Percentiles rank a stretch among this genome's conserved stretches.
These are phyloP conservation scores for Ceratocystis lukuohia DNA, from an alignment of 2,329 filamentous ascomycete species.

Conservation along the genomic window DNA sequence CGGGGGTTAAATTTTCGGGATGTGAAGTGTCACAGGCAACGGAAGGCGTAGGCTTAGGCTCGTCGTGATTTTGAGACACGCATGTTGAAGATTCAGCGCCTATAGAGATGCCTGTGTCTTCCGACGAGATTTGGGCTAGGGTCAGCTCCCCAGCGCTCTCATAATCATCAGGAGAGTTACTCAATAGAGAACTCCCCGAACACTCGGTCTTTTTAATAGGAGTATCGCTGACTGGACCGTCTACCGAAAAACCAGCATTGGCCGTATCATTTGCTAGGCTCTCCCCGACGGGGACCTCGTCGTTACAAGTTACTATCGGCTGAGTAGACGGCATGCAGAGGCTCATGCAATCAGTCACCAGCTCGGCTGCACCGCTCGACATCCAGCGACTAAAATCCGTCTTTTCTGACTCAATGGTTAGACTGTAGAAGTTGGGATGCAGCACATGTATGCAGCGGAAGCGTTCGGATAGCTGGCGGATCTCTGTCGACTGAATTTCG, in stretches of 20 bases:
- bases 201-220: background rate
- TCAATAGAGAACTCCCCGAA: slow-evolving; percentile 1
- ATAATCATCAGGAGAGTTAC: slow-evolving; percentile 3
- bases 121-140: background rate
- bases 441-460: slow-evolving; percentile 61
- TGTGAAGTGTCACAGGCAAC: background rate
- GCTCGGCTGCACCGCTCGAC: slow-evolving; percentile 64
- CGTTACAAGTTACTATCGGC: background rate
- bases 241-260: background rate
- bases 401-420: slow-evolving; percentile 68
- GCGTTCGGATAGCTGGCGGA: slow-evolving; percentile 59
- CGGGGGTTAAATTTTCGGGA: background rate
- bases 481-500: slow-evolving; percentile 64
- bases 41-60: background rate
- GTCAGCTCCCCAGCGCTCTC: slow-evolving; percentile 24
- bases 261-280: background rate
- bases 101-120: background rate
- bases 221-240: background rate
- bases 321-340: slow-evolving; percentile 34
- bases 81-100: background rate
- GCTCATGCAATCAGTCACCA: slow-evolving; percentile 65
- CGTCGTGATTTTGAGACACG: background rate
- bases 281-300: background rate
- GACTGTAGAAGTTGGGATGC: slow-evolving; percentile 72
- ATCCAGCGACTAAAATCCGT: slow-evolving; percentile 64